phyloP scores from a whole-genome alignment of 139 green algal genomes.

The Chlorella sorokiniana region DNA sequence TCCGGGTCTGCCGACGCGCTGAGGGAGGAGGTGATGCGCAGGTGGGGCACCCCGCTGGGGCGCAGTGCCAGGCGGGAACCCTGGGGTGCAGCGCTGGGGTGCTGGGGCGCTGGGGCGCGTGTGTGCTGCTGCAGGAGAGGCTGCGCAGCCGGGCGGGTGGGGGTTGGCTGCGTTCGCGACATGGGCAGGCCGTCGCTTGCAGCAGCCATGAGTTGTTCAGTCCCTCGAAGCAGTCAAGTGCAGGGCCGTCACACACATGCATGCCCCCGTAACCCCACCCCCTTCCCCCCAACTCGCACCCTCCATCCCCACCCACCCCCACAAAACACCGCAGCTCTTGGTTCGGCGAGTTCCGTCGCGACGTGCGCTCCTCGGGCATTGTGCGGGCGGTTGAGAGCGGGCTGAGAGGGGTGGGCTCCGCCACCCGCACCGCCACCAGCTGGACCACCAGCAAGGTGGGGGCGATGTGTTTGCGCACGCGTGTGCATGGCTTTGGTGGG shows the following conservation, averaged over 20 bases:
- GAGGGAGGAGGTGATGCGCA: conserved; percentile 54
- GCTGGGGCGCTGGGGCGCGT: background rate
- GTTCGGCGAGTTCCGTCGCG: conserved; percentile 54
- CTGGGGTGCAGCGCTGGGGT: too few relatives aligned
- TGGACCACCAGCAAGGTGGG: conserved; percentile 46
- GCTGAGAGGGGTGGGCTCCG: conserved; percentile 41
- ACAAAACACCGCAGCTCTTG: conserved; percentile 42
- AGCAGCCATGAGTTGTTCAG: too few relatives aligned
- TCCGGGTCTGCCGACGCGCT: conserved; percentile 53
- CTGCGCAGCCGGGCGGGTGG: too few relatives aligned
- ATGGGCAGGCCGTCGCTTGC: too few relatives aligned
- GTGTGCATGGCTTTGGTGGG: background rate
- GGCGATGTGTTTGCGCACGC: background rate
- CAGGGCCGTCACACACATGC: background rate
- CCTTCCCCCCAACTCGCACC: background rate
- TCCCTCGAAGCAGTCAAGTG: too few relatives aligned
- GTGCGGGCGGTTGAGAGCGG: conserved; percentile 60
- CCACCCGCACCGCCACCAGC: conserved; percentile 37
- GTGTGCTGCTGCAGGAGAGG: background rate
- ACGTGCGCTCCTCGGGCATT: conserved; percentile 58
- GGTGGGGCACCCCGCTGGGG: conserved; percentile 2
- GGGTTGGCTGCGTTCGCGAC: too few relatives aligned
- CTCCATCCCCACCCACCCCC: background rate
- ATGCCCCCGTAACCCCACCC: background rate
- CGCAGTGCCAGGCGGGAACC: background rate